These are phyloP conservation scores for Fusarium proliferatum DNA, from an alignment of 2,329 filamentous ascomycete species.

Conservation along the genomic window DNA sequence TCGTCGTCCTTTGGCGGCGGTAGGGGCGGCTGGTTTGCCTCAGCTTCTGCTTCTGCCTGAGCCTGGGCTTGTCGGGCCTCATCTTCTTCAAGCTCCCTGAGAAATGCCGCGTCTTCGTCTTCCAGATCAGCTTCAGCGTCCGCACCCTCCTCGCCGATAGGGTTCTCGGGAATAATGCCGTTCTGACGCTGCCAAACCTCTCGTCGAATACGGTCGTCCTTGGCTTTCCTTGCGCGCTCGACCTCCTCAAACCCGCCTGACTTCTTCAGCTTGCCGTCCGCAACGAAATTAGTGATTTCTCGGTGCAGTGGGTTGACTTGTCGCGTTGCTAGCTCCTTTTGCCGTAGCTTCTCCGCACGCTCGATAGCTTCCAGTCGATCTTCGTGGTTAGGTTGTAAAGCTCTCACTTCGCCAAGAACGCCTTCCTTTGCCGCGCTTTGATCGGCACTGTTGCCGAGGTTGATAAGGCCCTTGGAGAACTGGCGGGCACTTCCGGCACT, in stretches of 20 bases:
- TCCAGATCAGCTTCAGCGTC: slow-evolving; percentile 34
- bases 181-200: slow-evolving; percentile 80
- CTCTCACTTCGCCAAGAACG: slow-evolving; percentile 91
- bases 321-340: slow-evolving; percentile 86
- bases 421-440: slow-evolving; percentile 88
- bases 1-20: slow-evolving; percentile 36
- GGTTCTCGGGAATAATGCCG: slow-evolving; percentile 61
- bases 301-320: slow-evolving; percentile 81
- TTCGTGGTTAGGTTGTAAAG: slow-evolving; percentile 94
- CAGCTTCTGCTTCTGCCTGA: slow-evolving; percentile 8
- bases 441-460: slow-evolving; percentile 69
- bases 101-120: slow-evolving; percentile 23
- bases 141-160: slow-evolving; percentile 53
- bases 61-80: not conserved
- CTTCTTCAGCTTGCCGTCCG: slow-evolving; percentile 94
- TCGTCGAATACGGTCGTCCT: slow-evolving; percentile 86
- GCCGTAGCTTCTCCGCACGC: slow-evolving; percentile 90
- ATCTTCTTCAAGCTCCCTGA: slow-evolving; percentile 19
- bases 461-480: slow-evolving; percentile 65
- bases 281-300: slow-evolving; percentile 86
- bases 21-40: slow-evolving; percentile 16
- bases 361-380: slow-evolving; percentile 94
- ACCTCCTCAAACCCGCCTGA: slow-evolving; percentile 94
- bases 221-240: slow-evolving; percentile 83
- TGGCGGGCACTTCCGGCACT: slow-evolving; percentile 64